Conservation (phyloP, 495 filamentous ascomycete genomes). For the Amphirosellinia nigrospora region DNA sequence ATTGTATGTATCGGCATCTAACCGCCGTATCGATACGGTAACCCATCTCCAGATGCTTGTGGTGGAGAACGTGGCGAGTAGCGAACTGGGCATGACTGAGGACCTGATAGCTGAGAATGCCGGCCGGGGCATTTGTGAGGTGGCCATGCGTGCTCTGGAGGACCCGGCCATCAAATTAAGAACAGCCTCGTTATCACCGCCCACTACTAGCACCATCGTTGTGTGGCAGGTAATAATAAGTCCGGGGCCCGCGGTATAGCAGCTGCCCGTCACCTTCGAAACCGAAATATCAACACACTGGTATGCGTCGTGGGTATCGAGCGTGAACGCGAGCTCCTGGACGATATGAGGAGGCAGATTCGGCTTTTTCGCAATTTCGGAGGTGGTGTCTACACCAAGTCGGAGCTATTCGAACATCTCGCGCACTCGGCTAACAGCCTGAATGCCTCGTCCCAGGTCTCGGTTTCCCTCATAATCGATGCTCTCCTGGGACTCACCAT, state of each 20-base stretch:
- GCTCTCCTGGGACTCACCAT: conserved; percentile 84
- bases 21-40: conserved; percentile 77
- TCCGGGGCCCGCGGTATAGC: conserved; percentile 83
- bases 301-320: conserved; percentile 85
- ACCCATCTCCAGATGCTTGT: conserved; percentile 86
- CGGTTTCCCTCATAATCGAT: conserved; percentile 84
- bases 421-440: conserved; percentile 35
- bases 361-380: conserved; percentile 79
- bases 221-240: conserved; percentile 89
- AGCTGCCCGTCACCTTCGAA: conserved; percentile 83
- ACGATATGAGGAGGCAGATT: conserved; percentile 74
- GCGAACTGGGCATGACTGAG: conserved; percentile 82
- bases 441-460: conserved; percentile 40
- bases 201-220: conserved; percentile 66
- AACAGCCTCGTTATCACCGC: conserved; percentile 45
- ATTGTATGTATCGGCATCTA: conserved; percentile 63
- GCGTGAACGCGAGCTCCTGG: conserved; percentile 65
- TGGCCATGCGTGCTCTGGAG: conserved; percentile 67
- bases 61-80: conserved; percentile 83
- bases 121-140: conserved; percentile 84
- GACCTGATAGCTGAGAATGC: conserved; percentile 92
- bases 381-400: conserved; percentile 66
- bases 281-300: conserved; percentile 77
- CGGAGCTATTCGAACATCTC: conserved; percentile 58
- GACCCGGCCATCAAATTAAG: conserved; percentile 61